Conservation (phyloP, 2,329 filamentous ascomycete species). For the Verticillium tricorpus region DNA sequence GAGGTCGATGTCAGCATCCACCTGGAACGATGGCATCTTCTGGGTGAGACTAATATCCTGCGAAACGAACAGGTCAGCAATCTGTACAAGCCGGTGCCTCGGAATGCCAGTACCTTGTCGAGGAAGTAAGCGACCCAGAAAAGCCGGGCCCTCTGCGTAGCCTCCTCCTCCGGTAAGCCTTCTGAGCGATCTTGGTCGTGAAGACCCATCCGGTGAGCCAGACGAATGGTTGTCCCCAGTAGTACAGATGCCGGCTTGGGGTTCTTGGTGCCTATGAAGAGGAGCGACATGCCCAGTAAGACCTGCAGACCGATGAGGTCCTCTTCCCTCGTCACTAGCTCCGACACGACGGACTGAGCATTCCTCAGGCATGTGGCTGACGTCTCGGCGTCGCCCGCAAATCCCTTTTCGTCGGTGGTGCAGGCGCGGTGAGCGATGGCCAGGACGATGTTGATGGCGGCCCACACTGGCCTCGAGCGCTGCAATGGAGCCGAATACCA, state of each 20-base stretch:
- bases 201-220: constrained; percentile 30
- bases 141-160: constrained; percentile 28
- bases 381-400: constrained; percentile 11
- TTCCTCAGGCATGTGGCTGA: constrained; percentile 27
- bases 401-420: constrained; percentile 14
- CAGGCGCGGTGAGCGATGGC: constrained; percentile 27
- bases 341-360: constrained; percentile 31
- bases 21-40: constrained; percentile 31
- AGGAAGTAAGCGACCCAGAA: constrained; percentile 37
- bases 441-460: constrained; percentile 33
- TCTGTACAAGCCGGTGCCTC: background rate
- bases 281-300: constrained; percentile 29
- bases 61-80: background rate
- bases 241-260: constrained; percentile 30
- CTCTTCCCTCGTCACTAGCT: constrained; percentile 30
- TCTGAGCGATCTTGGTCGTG: constrained; percentile 22
- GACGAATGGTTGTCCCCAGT: constrained; percentile 31
- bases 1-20: constrained; percentile 35
- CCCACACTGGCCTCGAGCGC: constrained; percentile 20
- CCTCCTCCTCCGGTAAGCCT: constrained; percentile 21
- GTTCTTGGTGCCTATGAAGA: constrained; percentile 32
- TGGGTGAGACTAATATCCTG: constrained; percentile 31
- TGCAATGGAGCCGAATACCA: constrained; percentile 25
- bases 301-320: constrained; percentile 34
- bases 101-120: constrained; percentile 15